Base-by-base conservation (phyloP, 2,329 filamentous ascomycete species). In the Fusarium chuoi region DNA sequence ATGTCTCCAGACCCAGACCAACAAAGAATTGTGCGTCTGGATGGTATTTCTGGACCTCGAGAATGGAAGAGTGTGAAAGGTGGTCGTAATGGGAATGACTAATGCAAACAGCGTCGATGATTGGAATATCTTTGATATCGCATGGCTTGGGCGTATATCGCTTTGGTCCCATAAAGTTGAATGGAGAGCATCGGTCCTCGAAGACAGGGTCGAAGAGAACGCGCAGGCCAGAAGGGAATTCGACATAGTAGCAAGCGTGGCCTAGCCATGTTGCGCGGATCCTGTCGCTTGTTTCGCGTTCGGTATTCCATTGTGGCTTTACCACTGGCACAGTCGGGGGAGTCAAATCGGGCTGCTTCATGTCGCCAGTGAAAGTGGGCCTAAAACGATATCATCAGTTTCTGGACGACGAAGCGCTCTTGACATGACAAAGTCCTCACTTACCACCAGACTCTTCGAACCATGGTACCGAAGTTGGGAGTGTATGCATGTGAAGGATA, bases 191-290 rank as follows among this genome's bases (percentile, higher is more conserved):
- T 77, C 94, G 91, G 71, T 94, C 90, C 80, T 96, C 94, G 75
- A 98, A 97, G 39, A 98, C 95, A 4, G 96, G 96, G 79, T 98
- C 96, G 81, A 98, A 98, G 7, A 98, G 89, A 7, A 97, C 94
- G 62, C 96, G 91, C 60, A 98, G 86, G 2, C 96, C 96, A 20
- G 89, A 88, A 4, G 95, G 94, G 78, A 95, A 98, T 82, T 98
- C 96, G 76, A 97, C 90, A 78, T 94, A 95, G 85, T 95, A 98
- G 85, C 95, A 98, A 7, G 96, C 95, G 82, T 98, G 96, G 41
- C 96, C 96, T 6, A 98, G 90, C 96, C 96, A 98, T 45, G 96
- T 98, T 39, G 95, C 94, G 61, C 95, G 91, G 30, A 98, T 87
- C 45, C 88, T 86, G 24, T 82, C 77, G 18, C 83, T 84, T 18